Evolutionary conservation across 1,139 yeast genomes (phyloP), one percentile per base, ranked within the genome.

Genomic region (Zygosaccharomyces sapae): DNA sequence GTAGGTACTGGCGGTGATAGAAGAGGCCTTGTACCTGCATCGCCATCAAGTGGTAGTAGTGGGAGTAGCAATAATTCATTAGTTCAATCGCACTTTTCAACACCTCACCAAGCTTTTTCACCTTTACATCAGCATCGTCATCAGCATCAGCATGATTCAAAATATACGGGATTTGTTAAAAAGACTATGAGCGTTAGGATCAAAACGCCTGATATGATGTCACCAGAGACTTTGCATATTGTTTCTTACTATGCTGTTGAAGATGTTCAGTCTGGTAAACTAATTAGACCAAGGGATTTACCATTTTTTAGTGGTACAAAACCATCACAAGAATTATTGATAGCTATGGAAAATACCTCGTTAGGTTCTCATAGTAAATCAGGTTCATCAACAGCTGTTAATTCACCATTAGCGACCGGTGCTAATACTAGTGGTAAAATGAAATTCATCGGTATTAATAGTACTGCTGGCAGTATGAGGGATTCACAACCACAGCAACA

Each of bases 111-210:
- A 12, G 29, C 8, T n/a, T 4, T 16, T 22, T 34, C 44, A 3
- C 33, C 38, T 55, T 31, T 40, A 35, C 43, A 41, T 20, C 43
- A 33, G 48, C 41, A 43, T 48, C 35, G 52, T 55, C 41, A 52
- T 51, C 34, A 54, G 52, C 29, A 63, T 54, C 47, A 53, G 77
- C 46, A 62, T 72, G 39, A 84, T 4, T 83, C 83, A 61, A 83
- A 83, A 60, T 85, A 82, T 47, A 79, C 79, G 47, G 96, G 96
- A 0, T 73, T 89, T 42, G 80, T 88, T 50, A 89, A 89, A 65
- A 88, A 88, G 65, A 86, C 97, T 0, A 72, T 89, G 54, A 80
- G 90, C 4, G 71, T 88, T 13, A 76, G 78, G 4, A 59, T 70
- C 47, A 56, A 65, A 44, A 69, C 70, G 34, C 57, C 44, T n/a